phyloP scores from a whole-genome alignment of 2,329 filamentous ascomycete genomes.

The Fusarium begoniae region DNA sequence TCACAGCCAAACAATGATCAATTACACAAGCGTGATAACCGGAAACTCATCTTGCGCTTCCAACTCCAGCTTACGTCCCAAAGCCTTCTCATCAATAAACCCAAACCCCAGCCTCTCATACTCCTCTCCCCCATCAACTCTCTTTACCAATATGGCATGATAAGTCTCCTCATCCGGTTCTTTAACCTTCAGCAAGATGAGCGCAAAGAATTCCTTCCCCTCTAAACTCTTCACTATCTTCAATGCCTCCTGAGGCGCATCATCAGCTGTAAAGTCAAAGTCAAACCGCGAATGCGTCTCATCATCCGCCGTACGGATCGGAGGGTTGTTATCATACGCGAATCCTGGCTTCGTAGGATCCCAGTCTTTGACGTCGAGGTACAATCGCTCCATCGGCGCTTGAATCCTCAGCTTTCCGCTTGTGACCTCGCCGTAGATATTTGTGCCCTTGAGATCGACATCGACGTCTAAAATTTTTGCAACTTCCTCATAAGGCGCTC shows the following conservation, averaged over 20 bases:
- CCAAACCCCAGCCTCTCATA: background rate
- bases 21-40: background rate
- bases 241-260: background rate
- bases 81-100: background rate
- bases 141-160: background rate
- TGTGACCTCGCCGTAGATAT: background rate
- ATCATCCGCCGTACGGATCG: background rate
- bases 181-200: background rate
- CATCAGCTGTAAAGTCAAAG: background rate
- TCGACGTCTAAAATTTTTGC: background rate
- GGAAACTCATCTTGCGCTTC: background rate
- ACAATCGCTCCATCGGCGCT: background rate
- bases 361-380: background rate
- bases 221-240: background rate
- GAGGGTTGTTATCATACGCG: background rate
- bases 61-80: background rate
- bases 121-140: background rate
- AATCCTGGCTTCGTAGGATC: background rate
- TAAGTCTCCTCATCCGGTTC: rapidly evolving
- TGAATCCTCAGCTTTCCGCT: background rate
- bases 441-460: background rate
- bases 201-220: background rate
- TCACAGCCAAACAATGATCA: background rate
- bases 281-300: background rate
- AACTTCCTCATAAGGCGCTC: rapidly evolving